Conservation (phyloP, 2,329 filamentous ascomycete genomes). For the Waltergamsia citrina region DNA sequence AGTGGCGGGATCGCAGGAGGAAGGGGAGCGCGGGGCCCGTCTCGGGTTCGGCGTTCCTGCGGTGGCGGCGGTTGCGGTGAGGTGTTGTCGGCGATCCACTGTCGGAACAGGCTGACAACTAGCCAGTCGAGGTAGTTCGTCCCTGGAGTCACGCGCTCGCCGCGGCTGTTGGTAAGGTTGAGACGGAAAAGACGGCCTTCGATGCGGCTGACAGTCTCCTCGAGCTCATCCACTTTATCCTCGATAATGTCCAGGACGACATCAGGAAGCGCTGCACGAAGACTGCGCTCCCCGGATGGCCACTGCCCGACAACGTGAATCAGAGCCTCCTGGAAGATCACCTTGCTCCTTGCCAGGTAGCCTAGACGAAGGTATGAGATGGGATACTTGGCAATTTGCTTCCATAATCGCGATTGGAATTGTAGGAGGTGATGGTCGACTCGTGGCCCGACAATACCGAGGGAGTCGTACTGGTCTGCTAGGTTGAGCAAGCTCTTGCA, state of each 20-base stretch:
- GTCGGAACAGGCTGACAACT: conserved; percentile 75
- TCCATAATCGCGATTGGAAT: conserved; percentile 86
- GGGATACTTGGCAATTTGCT: conserved; percentile 93
- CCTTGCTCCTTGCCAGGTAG: conserved; percentile 72
- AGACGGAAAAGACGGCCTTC: conserved; percentile 78
- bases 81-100: conserved; percentile 89
- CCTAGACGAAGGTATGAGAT: conserved; percentile 86
- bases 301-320: conserved; percentile 94
- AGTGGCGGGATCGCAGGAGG: conserved; percentile 34
- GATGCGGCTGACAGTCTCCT: conserved; percentile 69
- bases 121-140: conserved; percentile 87
- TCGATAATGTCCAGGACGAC: conserved; percentile 81
- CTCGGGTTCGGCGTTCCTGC: conserved; percentile 16
- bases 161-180: conserved; percentile 65
- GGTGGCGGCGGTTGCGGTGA: conserved; percentile 48
- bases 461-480: conserved; percentile 91
- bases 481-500: conserved; percentile 83
- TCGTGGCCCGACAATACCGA: conserved; percentile 77
- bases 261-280: conserved; percentile 64
- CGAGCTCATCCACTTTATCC: conserved; percentile 88
- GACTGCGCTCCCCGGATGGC: conserved; percentile 70
- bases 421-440: conserved; percentile 91
- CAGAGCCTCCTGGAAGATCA: conserved; percentile 79
- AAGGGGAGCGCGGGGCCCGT: conserved; percentile 21
- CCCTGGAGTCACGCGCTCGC: conserved; percentile 71